Base-by-base conservation (phyloP, 2,329 filamentous ascomycete species). In the Alternaria consortialis region DNA sequence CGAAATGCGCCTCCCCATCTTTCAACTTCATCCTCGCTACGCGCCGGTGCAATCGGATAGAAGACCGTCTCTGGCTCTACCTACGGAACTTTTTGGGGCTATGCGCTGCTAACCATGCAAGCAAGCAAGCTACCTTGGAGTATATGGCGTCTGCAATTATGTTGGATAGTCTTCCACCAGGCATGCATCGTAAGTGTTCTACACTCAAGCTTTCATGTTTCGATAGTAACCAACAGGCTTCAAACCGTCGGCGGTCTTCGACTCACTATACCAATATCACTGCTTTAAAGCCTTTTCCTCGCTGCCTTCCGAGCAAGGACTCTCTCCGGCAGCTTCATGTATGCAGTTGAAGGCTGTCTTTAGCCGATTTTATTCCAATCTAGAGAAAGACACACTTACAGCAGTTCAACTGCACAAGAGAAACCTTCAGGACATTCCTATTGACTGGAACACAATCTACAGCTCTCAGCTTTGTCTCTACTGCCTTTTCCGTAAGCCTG, bases 181-280 rank as follows among this genome's bases (percentile, higher is more conserved):
- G 51, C 23, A 64, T 64, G 42, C 40, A 65, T 58, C n/a, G 42
- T 66, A 62, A 64, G 63, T 64, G n/a, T 36, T 60, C 31, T 43
- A 51, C 48, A 56, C 51, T 43, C 11, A 20, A 52, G 39, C 46
- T 47, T 44, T 17, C 23, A 50, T 48, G 20, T 48, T 48, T 36
- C 20, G 6, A 42, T 40, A 39, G n/a, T 52, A 58, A 34, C 31
- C 1, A 43, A 29, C 39, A 60, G 51, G 39, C 44, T 53, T 65
- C 13, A 51, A 55, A 58, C 55, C 15, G 4, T 55, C 11, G 3
- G 11, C 13, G 12, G 20, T 60, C 15, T 63, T 63, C 12, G 25
- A 50, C 5, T 36, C 15, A 7, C 23, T 63, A 39, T 63, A 63
- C 29, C 11, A 59, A 42, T 6, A 37, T 23, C 20, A 60, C 15